Base-by-base conservation (phyloP, 163 green algal genomes). In the Volvox carteri region DNA sequence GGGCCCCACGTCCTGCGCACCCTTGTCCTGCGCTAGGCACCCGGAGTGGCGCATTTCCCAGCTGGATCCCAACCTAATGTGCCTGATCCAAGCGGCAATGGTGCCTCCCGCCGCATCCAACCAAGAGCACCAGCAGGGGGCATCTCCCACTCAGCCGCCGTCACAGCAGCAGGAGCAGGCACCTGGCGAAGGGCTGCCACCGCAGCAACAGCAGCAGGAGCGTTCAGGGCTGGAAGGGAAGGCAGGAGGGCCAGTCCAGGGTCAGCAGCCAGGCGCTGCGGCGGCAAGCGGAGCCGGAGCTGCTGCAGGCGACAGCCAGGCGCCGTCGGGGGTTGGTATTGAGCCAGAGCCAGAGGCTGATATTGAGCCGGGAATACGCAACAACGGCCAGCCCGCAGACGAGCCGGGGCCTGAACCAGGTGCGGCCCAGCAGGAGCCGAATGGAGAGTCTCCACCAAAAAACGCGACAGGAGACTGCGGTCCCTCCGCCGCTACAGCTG, bases 1-100 rank as follows among this genome's bases (percentile, higher is more conserved):
- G 28, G 28, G 19, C 16, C 14, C 50, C 50, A 60, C n/a, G n/a
- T n/a, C n/a, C 54, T 65, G 4, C 6, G 6, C 28, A 30, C 54
- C 54, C 8, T 14, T 9, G 48, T 33, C 14, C 76, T 1, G 6
- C 18, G 5, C 41, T 65, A 87, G 81, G 67, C 81, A 87, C 48
- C 81, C 81, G n/a, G 81, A 87, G 48, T 87, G 81, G 81, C 81
- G 81, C 12, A 87, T 87, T 8, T 39, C 81, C 12, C 81, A 87
- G 35, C 48, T 87, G 46, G 81, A 87, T 35, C 81, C 81, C 1
- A 28, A 87, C 4, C 44, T 87, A 4, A 80, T 35, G 2, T 33
- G 46, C 33, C 48, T 87, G n/a, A 80, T 87, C 33, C 65, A 72
- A 33, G 46, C 65, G 65, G 81, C 81, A 11, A 11, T 79, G 7